Evolutionary conservation across 345 rosid genomes (phyloP).

Genomic region (Boechera stricta): DNA sequence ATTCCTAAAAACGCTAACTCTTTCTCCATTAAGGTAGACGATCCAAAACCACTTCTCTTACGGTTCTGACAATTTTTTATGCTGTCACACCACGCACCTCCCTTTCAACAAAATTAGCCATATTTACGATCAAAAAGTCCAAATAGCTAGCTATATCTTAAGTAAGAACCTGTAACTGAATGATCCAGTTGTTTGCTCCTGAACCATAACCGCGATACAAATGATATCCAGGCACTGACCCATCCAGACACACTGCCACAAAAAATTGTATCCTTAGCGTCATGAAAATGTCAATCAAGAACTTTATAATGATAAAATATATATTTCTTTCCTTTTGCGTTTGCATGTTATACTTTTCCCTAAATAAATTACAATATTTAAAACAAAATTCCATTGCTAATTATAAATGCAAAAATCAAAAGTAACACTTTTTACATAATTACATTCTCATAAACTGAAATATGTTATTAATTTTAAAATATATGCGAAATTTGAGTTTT

Average conservation of each 20-base stretch:
- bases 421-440: neutral
- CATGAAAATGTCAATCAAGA: slow-evolving; percentile 11
- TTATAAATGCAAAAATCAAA: neutral
- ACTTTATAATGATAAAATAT: neutral
- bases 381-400: neutral
- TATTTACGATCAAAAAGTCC: neutral
- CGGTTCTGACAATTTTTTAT: slow-evolving; percentile 63
- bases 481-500: too few relatives aligned
- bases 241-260: slow-evolving; percentile 90
- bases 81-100: slow-evolving; percentile 97
- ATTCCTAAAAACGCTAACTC: slow-evolving; percentile 65
- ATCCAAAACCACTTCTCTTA: slow-evolving; percentile 68
- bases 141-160: neutral
- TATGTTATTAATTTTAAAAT: too few relatives aligned
- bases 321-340: neutral
- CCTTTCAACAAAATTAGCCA: slow-evolving; percentile 48
- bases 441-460: neutral
- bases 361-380: neutral
- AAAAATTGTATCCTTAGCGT: slow-evolving; percentile 3
- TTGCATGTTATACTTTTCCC: neutral
- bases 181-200: slow-evolving; percentile 82
- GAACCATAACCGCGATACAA: slow-evolving; percentile 68
- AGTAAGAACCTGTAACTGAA: slow-evolving; percentile 68
- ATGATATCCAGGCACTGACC: slow-evolving; percentile 93
- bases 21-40: slow-evolving; percentile 72